Base-by-base conservation (phyloP, 177 flowering plant species). In the Vitis hybrid region DNA sequence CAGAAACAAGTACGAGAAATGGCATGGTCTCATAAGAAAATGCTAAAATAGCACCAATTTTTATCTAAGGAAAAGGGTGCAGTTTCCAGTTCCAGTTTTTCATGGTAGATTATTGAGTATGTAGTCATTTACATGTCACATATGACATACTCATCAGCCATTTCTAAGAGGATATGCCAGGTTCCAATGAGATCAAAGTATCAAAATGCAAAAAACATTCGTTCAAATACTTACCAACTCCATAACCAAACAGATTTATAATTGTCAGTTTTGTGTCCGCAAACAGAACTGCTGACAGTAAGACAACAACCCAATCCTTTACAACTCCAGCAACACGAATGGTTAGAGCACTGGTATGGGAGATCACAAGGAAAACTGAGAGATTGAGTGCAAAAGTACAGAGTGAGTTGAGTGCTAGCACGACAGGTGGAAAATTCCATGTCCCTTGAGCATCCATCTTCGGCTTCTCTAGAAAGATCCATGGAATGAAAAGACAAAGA, bases 261-360 rank as follows among this genome's bases (percentile, higher is more conserved):
- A 82, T 49, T 14, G 98, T 95, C 78, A 95, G 78, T 85, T 89
- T 90, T 70, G 97, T 88, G 79, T 95, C 99, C 0, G 99, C 98
- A 83, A 95, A 95, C 30, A 95, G 76, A 71, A 91, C 81, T 8
- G 99, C 96, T 49, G 99, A 95, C 12, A 95, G 66, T 70, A 95
- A 79, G 66, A 95, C 99, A 26, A 95, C 99, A 72, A 93, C 93
- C 99, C 99, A 95, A 70, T 95, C 99, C 83, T 95, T 95, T 67
- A 95, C 98, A 61, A 95, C 99, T 52, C 99, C 99, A 78, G 99
- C 99, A 67, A 95, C 99, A 66, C 99, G 97, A 68, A 95, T 95
- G 21, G 99, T 95, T 71, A 95, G 80, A 32, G 99, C 99, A 85
- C 99, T 95, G 52, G 99, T 95, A 79, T 90, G 99, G 9, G 95